Conservation (phyloP, 306 rosid species). For the Dryas octopetala region DNA sequence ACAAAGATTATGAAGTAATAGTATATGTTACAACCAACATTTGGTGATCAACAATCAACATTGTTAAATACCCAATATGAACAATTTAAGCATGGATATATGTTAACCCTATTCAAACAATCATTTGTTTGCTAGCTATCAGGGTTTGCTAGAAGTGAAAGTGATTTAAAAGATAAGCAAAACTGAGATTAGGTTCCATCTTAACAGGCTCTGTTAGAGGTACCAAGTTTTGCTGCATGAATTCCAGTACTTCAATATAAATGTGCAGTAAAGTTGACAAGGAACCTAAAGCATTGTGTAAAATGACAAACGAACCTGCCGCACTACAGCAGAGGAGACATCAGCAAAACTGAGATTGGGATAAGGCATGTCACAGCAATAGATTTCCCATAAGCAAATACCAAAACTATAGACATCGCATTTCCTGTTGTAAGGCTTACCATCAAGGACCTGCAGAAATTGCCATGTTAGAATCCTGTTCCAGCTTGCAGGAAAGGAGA, state of each 20-base stretch:
- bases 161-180: background rate
- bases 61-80: background rate
- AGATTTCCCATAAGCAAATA: conserved; percentile 92
- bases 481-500: background rate
- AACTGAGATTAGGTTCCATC: too few species aligned
- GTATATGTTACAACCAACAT: background rate
- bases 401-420: conserved; percentile 90
- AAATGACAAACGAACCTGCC: conserved; percentile 47
- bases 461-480: background rate
- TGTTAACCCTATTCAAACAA: background rate
- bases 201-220: too few species aligned
- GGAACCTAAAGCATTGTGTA: background rate
- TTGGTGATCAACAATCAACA: background rate
- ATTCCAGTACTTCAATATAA: background rate
- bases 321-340: conserved; percentile 70
- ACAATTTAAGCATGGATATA: background rate
- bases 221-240: background rate
- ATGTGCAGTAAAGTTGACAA: background rate
- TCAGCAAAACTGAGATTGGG: conserved; percentile 76
- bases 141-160: too few species aligned
- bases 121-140: background rate
- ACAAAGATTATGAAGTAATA: background rate
- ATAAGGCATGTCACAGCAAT: conserved; percentile 91
- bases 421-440: conserved; percentile 86
- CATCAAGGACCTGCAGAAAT: conserved; percentile 71